phyloP scores from a whole-genome alignment of 805 yeast genomes.

The Hermanozyma aechmeae region DNA sequence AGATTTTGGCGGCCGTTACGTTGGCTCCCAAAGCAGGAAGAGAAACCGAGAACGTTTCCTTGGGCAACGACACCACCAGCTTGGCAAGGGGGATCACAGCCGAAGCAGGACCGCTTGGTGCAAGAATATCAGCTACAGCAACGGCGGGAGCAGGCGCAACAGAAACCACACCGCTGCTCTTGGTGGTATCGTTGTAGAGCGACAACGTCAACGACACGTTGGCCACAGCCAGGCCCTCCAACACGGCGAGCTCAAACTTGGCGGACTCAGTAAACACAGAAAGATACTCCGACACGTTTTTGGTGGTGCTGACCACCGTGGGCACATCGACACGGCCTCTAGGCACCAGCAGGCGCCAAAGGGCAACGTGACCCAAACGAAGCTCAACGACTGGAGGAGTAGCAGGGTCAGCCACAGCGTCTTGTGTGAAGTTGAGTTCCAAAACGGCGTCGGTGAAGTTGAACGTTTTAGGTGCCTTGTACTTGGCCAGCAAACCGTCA shows the following conservation, averaged over 20 bases:
- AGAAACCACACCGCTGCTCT: slow-evolving; percentile 1
- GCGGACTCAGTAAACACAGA: slow-evolving; percentile 10
- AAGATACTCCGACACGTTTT: slow-evolving; percentile 16
- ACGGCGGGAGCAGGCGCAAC: not conserved
- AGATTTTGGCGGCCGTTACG: slow-evolving; percentile 14
- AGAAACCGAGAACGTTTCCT: slow-evolving; percentile 9
- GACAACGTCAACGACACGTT: slow-evolving; percentile 13
- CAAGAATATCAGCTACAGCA: slow-evolving; percentile 9
- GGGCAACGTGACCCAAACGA: slow-evolving; percentile 13
- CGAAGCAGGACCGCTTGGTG: slow-evolving; percentile 13
- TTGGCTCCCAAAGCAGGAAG: slow-evolving; percentile 14
- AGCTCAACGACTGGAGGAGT: slow-evolving; percentile 13
- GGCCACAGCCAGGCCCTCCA: slow-evolving; percentile 10
- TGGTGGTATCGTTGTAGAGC: slow-evolving; percentile 12
- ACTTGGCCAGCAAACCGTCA: slow-evolving; percentile 2
- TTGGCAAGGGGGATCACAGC: slow-evolving; percentile 12
- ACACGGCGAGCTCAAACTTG: slow-evolving; percentile 8
- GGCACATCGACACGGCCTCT: slow-evolving; percentile 5
- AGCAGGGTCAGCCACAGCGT: slow-evolving; percentile 9
- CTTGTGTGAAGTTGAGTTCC: slow-evolving; percentile 17
- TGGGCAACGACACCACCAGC: slow-evolving; percentile 12
- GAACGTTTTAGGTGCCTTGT: slow-evolving; percentile 7
- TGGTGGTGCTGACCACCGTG: slow-evolving; percentile 14
- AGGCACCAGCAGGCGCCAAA: slow-evolving; percentile 22
- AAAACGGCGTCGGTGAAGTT: slow-evolving; percentile 16